These are phyloP conservation scores for Penicillium thymicola DNA, from an alignment of 2,329 filamentous ascomycete genomes.

Conservation along the genomic window DNA sequence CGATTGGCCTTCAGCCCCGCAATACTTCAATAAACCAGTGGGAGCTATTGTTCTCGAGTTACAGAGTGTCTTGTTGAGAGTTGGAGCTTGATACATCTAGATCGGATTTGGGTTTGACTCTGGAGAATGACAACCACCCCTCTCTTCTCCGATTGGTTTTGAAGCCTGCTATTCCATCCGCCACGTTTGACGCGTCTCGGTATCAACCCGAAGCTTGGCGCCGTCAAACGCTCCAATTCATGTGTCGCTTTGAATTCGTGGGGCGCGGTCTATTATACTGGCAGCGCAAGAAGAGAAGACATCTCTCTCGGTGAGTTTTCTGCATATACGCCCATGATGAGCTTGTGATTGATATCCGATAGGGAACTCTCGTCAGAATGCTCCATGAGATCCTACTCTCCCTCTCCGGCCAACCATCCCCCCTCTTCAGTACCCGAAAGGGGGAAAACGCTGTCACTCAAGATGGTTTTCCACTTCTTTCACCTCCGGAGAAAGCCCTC, in stretches of 20 bases:
- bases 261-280: conserved; percentile 44
- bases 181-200: conserved; percentile 15
- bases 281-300: conserved; percentile 34
- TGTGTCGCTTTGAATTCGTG: conserved; percentile 48
- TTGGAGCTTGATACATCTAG: neutral
- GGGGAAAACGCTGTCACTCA: conserved; percentile 51
- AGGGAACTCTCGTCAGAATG: conserved; percentile 55
- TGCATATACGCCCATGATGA: conserved; percentile 12
- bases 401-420: conserved; percentile 88
- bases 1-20: conserved; percentile 5
- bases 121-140: neutral
- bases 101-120: neutral
- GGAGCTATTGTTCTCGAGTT: neutral
- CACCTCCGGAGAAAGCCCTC: conserved; percentile 78
- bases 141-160: neutral
- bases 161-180: neutral
- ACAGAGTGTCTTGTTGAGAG: neutral
- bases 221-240: conserved; percentile 15
- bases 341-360: neutral
- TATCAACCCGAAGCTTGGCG: conserved; percentile 9
- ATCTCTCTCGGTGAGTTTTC: conserved; percentile 26
- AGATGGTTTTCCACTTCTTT: conserved; percentile 52
- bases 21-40: neutral
- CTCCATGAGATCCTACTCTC: conserved; percentile 98
- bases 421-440: conserved; percentile 65